A percentile compares a stretch with the other conserved stretches of the same genome.
phyloP scores from a whole-genome alignment of 2,329 filamentous ascomycete genomes.

The Botryosphaeria dothidea region DNA sequence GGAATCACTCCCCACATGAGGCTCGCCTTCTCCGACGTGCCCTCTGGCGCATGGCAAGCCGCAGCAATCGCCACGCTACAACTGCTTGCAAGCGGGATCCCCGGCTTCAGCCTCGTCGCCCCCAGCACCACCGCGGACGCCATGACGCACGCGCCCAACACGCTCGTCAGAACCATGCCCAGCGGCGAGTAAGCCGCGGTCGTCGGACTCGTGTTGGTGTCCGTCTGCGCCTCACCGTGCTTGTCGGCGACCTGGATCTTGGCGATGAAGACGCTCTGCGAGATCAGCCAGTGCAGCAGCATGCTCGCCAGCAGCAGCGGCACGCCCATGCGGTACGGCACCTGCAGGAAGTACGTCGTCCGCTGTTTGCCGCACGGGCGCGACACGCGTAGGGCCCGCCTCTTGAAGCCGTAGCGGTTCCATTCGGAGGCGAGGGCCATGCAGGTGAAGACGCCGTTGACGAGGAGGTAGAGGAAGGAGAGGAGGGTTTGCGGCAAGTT shows the following conservation, averaged over 20 bases:
- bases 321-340: slow-evolving; percentile 41
- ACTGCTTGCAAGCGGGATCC: slow-evolving; percentile 76
- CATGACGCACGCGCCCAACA: neutral
- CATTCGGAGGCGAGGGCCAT: slow-evolving; percentile 53
- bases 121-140: neutral
- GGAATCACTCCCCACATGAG: neutral
- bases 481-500: slow-evolving; percentile 33
- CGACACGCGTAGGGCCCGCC: slow-evolving; percentile 42
- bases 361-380: slow-evolving; percentile 37
- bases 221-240: neutral
- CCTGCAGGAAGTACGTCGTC: slow-evolving; percentile 42
- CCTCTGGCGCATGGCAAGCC: slow-evolving; percentile 26
- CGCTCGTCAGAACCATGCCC: neutral
- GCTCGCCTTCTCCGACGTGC: neutral
- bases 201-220: too few species aligned
- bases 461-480: slow-evolving; percentile 48
- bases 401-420: slow-evolving; percentile 35
- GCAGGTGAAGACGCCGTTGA: slow-evolving; percentile 48
- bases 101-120: slow-evolving; percentile 35
- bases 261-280: slow-evolving; percentile 45
- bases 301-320: slow-evolving; percentile 39
- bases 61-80: slow-evolving; percentile 50
- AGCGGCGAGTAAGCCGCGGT: neutral
- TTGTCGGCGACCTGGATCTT: slow-evolving; percentile 25
- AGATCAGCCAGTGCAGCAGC: slow-evolving; percentile 46